Conservation (phyloP, 768 basidiomycete genomes). For the Rhizopogon rudus region DNA sequence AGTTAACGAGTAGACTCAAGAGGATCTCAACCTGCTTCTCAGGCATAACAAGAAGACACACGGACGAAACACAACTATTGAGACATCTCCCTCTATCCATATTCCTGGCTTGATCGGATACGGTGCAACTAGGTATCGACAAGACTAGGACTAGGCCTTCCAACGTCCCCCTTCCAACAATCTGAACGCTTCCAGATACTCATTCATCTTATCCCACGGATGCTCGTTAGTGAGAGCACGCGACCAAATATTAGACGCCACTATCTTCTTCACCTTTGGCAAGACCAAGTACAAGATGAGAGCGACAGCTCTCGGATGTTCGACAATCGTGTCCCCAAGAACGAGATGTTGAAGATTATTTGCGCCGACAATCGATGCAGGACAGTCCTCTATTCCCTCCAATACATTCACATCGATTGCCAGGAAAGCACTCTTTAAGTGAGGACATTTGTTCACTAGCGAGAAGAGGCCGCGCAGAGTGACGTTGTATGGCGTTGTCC, state of each 20-base stretch:
- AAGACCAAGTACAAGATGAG: not conserved
- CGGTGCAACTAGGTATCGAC: not conserved
- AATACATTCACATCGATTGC: not conserved
- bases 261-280: not conserved
- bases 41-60: too few relatives aligned
- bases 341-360: not conserved
- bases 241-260: not conserved
- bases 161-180: not conserved
- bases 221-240: not conserved
- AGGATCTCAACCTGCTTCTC: too few relatives aligned
- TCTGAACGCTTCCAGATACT: not conserved
- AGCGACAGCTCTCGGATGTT: not conserved
- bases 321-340: not conserved
- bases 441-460: not conserved
- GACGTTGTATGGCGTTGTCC: not conserved
- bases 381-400: not conserved
- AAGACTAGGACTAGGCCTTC: not conserved
- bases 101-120: not conserved
- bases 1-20: too few relatives aligned
- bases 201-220: not conserved
- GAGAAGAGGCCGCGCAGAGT: not conserved
- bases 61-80: too few relatives aligned
- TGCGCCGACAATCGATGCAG: not conserved
- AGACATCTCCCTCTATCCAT: too few relatives aligned
- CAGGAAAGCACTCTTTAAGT: not conserved